Evolutionary conservation across 148 eudicot genomes (phyloP), one percentile per base, ranked within the genome.

Genomic region (Diospyros kaki): DNA sequence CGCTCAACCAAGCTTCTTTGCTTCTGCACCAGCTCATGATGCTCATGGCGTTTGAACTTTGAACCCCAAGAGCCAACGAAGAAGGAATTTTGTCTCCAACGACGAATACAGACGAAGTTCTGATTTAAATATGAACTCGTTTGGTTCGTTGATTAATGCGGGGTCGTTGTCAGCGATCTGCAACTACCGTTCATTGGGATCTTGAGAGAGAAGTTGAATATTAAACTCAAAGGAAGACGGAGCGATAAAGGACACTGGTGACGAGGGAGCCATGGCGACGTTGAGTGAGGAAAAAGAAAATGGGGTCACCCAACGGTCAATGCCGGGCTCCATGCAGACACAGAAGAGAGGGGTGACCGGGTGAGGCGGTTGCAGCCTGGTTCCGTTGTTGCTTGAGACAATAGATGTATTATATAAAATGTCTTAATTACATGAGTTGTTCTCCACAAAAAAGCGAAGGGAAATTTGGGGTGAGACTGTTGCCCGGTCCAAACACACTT

Each of bases 1-100:
- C 59, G 41, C 79, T 64, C 41, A 44, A 48, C 9, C 85, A 18
- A 38, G 76, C 28, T 71, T 71, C 79, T 58, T 77, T 78, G 11
- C 81, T 80, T 3, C 74, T 84, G 64, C 71, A 64, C 80, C 76
- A 77, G 63, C 58, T 62, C 28, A 56, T 62, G 28, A 62, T 43
- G 46, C 75, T 69, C 76, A 70, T 56, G 53, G 64, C 39, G 61
- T 28, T 4, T 13, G 62, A 64, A 71, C 56, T 54, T 15, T 51
- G 38, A 53, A 76, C 40, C 42, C 10, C 40, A 9, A 75, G 50
- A 55, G 64, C 75, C 82, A 82, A 54, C n/a, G 52, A 38, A 10
- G 63, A 5, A 51, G 12, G 9, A 62, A 52, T 54, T 9, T 54
- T 58, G 43, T 59, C 13, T 55, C n/a, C 67, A 14, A 50, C 18